Evolutionary conservation across 2,329 filamentous ascomycete genomes (phyloP).

Genomic region (Penicillium sp.): DNA sequence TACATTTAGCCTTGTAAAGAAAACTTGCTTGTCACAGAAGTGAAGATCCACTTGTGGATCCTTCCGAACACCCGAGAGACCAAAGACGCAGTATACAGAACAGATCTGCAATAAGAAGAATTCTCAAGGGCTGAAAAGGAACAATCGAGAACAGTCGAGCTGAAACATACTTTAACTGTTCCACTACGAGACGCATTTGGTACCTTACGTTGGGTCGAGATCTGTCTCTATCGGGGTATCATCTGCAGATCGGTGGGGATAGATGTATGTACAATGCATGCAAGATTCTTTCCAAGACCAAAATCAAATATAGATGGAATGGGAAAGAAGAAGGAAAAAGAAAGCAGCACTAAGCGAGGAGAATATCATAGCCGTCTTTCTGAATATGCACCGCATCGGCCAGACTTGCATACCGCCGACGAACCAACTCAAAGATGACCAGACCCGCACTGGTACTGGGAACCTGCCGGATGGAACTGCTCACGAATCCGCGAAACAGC

Average conservation of each 20-base stretch:
- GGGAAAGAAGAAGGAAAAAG: background rate
- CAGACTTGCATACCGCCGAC: conserved; percentile 54
- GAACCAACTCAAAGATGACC: conserved; percentile 59
- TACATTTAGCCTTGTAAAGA: too few species aligned
- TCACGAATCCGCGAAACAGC: conserved; percentile 54
- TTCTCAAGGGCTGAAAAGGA: too few species aligned
- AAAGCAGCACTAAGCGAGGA: conserved; percentile 41
- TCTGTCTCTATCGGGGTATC: conserved; percentile 1
- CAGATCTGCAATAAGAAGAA: too few species aligned
- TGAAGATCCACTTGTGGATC: too few species aligned
- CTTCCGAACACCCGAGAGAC: too few species aligned
- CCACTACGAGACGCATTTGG: too few species aligned
- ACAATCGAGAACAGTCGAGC: too few species aligned
- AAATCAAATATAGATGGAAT: background rate
- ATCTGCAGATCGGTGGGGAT: background rate
- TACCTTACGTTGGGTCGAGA: too few species aligned
- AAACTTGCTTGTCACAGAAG: too few species aligned
- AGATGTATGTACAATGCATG: background rate
- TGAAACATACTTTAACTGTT: too few species aligned
- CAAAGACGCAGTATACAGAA: too few species aligned
- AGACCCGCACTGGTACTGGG: conserved; percentile 60
- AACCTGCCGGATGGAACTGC: conserved; percentile 53
- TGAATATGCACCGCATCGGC: conserved; percentile 51
- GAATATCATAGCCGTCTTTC: conserved; percentile 57
- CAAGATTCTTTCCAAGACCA: background rate